Percentiles rank a stretch among this genome's conserved stretches.
These are phyloP conservation scores for Harringtonia aguacate DNA, from an alignment of 2,329 filamentous ascomycete genomes.

Conservation along the genomic window DNA sequence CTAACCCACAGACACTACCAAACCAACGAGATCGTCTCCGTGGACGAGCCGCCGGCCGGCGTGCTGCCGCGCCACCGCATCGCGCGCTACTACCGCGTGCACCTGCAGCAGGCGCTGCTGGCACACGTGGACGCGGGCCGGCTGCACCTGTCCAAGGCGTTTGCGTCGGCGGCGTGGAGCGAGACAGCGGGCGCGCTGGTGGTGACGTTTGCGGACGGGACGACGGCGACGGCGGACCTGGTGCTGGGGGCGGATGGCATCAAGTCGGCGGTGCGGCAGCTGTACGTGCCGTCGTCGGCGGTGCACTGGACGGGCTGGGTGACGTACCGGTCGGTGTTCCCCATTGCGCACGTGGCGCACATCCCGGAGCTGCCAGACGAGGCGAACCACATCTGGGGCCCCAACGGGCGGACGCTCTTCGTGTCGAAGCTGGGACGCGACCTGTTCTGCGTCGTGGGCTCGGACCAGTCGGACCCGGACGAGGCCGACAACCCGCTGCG, in stretches of 20 bases:
- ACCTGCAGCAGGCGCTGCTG: conserved; percentile 36
- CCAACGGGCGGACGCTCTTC: conserved; percentile 27
- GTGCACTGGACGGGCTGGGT: conserved; percentile 32
- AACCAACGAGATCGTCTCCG: conserved; percentile 32
- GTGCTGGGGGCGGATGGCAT: conserved; percentile 43
- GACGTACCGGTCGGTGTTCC: conserved; percentile 33
- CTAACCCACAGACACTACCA: conserved; percentile 23
- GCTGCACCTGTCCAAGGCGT: conserved; percentile 32
- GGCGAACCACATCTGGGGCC: conserved; percentile 33
- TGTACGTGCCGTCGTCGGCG: conserved; percentile 29
- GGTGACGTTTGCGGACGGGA: conserved; percentile 37
- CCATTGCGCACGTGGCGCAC: conserved; percentile 25
- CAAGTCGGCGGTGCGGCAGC: conserved; percentile 31
- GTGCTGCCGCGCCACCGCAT: conserved; percentile 27
- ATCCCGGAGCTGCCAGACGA: conserved; percentile 28
- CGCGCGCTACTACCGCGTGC: conserved; percentile 34
- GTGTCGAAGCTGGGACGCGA: conserved; percentile 28
- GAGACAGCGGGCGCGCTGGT: conserved; percentile 17
- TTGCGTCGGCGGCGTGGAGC: conserved; percentile 23
- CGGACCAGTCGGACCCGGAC: conserved; percentile 24
- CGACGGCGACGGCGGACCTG: conserved; percentile 29
- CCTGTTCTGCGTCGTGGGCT: conserved; percentile 32
- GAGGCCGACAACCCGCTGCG: conserved; percentile 19
- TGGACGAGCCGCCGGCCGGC: conserved; percentile 27
- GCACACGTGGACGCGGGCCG: conserved; percentile 28